Base-by-base conservation (phyloP, 345 rosid species). In the Euphorbia pulcherrima region DNA sequence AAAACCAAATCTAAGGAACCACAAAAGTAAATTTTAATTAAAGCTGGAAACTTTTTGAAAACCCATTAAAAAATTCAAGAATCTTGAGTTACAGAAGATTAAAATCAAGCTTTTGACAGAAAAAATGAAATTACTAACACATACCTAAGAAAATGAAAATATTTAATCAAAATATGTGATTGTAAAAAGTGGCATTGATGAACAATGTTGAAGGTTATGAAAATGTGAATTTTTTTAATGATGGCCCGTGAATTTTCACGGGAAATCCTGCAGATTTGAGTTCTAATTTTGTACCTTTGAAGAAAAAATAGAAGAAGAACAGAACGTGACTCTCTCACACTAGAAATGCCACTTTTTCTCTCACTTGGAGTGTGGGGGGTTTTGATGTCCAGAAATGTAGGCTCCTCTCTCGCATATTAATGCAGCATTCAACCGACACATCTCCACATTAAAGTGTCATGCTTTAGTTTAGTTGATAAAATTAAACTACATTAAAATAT, bases 211-310 rank as follows among this genome's bases (percentile, higher is more conserved):
- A 77, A 72, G 77, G 61, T 67, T 70, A 72, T 64, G 62, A 68
- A 52, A 68, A 67, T 27, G 52, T n/a, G 68, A 75, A 7, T 78
- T 74, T 60, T 23, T 74, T 60, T 23, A 65, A 14, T 67, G 75
- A 14, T 67, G 75, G 70, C 87, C 62, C 72, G 87, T 82, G 87
- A 78, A 59, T 57, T 44, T 47, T 81, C 88, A 79, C 91, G 85
- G 66, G 77, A 83, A 78, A 67, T 58, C 78, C 65, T 28, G 73
- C 74, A 69, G 47, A 8, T 37, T 60, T 30, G 35, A 4, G 27
- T 9, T 50, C 9, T 33, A 44, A 39, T 60, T 65, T 47, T 62
- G 63, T 66, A 57, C 37, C 60, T 56, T 59, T 13, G 39, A 56
- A 6, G n/a, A n/a, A 17, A 40, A 50, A 73, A 14, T 17, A 64